phyloP scores from a whole-genome alignment of 768 basidiomycete species.

The Rhizopogon rudus region DNA sequence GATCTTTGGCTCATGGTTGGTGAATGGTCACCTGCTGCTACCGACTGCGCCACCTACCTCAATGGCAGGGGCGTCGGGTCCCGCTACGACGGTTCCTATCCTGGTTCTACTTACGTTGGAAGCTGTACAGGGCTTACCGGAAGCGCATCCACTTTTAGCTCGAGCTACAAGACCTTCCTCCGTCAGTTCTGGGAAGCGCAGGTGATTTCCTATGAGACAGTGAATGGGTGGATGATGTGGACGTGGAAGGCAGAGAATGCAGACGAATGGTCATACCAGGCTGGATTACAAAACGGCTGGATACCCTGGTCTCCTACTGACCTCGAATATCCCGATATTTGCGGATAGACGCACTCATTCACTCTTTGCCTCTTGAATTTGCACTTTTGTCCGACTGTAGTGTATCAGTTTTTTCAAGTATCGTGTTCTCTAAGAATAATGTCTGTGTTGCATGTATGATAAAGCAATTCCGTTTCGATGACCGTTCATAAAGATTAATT shows the following conservation, averaged over 20 bases:
- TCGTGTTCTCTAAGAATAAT: background rate
- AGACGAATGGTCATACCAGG: slow-evolving; percentile 89
- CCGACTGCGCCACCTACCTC: slow-evolving; percentile 57
- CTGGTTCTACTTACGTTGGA: slow-evolving; percentile 64
- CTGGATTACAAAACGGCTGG: slow-evolving; percentile 77
- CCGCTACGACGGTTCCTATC: slow-evolving; percentile 56
- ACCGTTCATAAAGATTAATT: background rate
- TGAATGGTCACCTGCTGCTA: slow-evolving; percentile 80
- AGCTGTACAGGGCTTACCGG: slow-evolving; percentile 75
- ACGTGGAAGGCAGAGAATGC: slow-evolving; percentile 81
- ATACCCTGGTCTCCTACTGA: slow-evolving; percentile 62
- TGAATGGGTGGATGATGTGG: slow-evolving; percentile 78
- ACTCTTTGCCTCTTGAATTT: too few species aligned
- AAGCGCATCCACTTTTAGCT: slow-evolving; percentile 65
- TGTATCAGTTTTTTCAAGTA: background rate
- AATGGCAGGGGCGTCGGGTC: slow-evolving; percentile 77
- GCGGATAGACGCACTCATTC: slow-evolving; percentile 26
- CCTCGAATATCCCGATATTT: slow-evolving; percentile 57
- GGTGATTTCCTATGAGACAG: slow-evolving; percentile 63
- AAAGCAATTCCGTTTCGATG: background rate
- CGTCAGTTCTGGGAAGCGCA: slow-evolving; percentile 85
- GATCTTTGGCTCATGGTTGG: slow-evolving; percentile 82
- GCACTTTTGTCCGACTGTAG: background rate
- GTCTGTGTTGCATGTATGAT: background rate
- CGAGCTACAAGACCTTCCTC: slow-evolving; percentile 76